Evolutionary conservation across 2,329 filamentous ascomycete species (phyloP), one percentile per base, ranked within the genome.

Genomic region (Penicillium sclerotigenum): DNA sequence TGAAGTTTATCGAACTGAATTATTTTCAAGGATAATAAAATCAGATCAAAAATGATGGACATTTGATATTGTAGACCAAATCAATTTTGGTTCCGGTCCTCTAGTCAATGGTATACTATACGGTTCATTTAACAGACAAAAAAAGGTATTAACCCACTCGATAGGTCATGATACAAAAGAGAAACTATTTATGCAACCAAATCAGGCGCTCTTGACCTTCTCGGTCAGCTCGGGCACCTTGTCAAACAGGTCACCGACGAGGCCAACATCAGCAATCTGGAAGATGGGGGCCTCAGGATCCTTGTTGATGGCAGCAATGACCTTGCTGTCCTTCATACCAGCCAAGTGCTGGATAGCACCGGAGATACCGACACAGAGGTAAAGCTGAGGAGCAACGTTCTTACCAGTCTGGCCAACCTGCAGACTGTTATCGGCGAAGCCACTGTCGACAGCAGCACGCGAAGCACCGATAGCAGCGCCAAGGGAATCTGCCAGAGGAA

Each of bases 261-360:
- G 80, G 13, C 94, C 94, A 52, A 97, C 91, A 76, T 99, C 94
- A 5, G 94, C 94, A 57, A 99, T 86, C 77, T 99, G 94, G 82
- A 99, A 99, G 67, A 99, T 99, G 29, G 94, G 94, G 55, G 94
- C 94, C 75, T 99, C 94, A 5, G 87, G 81, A 71, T 99, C 94
- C 80, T 99, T 99, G 82, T 99, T 99, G 72, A 99, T 97, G 14
- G 91, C 91, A 22, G 93, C 94, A 78, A 99, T 99, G 57, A 99
- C 94, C 81, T 99, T 99, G 81, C 91, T 97, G 73, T 99, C 94
- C 83, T 99, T 99, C 94, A 99, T 99, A 72, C 94, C 94, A 31
- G 94, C 94, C 77, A 99, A 77, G 81, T 99, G 94, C 79, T 99
- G 94, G 66, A 99, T 99, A 22, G 94, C 94, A 52, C 94, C 94